Conservation (phyloP, 257 asterid species). For the Salvia rosmarinus region DNA sequence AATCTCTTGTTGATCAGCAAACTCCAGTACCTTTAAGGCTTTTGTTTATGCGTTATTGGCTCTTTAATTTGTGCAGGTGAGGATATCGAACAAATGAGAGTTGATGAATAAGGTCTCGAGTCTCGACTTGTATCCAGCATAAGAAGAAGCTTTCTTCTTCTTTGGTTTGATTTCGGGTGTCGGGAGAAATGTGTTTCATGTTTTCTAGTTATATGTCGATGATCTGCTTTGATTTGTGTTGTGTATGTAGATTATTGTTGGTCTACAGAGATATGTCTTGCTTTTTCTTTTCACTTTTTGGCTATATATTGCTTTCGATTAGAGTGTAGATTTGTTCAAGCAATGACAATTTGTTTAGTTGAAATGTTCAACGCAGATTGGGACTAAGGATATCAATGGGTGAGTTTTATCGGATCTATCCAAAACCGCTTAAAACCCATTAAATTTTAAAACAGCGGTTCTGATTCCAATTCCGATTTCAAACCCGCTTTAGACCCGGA, state of each 20-base stretch:
- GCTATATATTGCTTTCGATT: not conserved
- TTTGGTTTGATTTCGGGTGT: conserved; percentile 14
- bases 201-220: not conserved
- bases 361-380: too few species aligned
- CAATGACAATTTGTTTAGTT: not conserved
- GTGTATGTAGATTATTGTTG: not conserved
- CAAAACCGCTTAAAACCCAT: too few species aligned
- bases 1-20: too few species aligned
- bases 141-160: conserved; percentile 12
- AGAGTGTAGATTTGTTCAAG: not conserved
- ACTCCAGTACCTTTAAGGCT: too few species aligned
- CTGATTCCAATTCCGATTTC: too few species aligned
- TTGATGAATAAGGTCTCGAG: not conserved
- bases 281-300: not conserved
- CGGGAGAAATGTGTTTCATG: not conserved
- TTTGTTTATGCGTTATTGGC: not conserved
- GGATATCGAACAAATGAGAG: conserved; percentile 18
- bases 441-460: too few species aligned
- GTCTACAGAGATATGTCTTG: not conserved
- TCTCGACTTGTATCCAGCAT: not conserved
- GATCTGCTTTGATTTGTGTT: not conserved
- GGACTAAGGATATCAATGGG: too few species aligned
- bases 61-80: conserved; percentile 20
- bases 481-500: too few species aligned
- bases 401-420: too few species aligned